Conservation (phyloP, 805 yeast species). For the Torulaspora franciscae region DNA sequence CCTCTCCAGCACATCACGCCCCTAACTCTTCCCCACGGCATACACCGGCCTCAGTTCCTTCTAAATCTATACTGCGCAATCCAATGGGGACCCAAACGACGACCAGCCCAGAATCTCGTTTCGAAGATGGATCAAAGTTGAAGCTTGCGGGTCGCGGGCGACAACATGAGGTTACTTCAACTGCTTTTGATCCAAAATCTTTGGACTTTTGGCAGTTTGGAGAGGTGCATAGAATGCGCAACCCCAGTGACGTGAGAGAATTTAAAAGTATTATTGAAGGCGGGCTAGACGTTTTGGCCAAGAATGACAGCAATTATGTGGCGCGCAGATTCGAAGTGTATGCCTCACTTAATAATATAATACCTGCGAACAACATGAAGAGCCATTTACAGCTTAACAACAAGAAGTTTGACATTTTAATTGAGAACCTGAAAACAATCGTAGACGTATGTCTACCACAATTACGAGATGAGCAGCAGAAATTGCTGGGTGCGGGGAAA, state of each 20-base stretch:
- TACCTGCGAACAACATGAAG: slow-evolving; percentile 16
- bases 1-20: slow-evolving; percentile 21
- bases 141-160: slow-evolving; percentile 1
- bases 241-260: slow-evolving; percentile 20
- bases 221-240: slow-evolving; percentile 26
- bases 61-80: slow-evolving; percentile 29
- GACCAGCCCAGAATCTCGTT: slow-evolving; percentile 1
- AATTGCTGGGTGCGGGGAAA: slow-evolving; percentile 10
- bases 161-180: neutral
- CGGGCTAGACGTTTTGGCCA: slow-evolving; percentile 23
- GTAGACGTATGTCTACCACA: slow-evolving; percentile 16
- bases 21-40: slow-evolving; percentile 23
- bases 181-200: slow-evolving; percentile 10
- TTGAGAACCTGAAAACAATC: slow-evolving; percentile 18
- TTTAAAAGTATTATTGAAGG: slow-evolving; percentile 25
- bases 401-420: slow-evolving; percentile 17
- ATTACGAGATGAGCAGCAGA: slow-evolving; percentile 17
- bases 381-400: slow-evolving; percentile 13
- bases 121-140: neutral
- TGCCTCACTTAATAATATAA: slow-evolving; percentile 33
- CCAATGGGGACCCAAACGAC: slow-evolving; percentile 2
- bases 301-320: neutral
- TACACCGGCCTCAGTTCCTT: slow-evolving; percentile 19
- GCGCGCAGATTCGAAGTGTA: slow-evolving; percentile 29
- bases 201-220: slow-evolving; percentile 30